Conservation (phyloP, 108 stramenopile species). For the Epipyxis sp. region DNA sequence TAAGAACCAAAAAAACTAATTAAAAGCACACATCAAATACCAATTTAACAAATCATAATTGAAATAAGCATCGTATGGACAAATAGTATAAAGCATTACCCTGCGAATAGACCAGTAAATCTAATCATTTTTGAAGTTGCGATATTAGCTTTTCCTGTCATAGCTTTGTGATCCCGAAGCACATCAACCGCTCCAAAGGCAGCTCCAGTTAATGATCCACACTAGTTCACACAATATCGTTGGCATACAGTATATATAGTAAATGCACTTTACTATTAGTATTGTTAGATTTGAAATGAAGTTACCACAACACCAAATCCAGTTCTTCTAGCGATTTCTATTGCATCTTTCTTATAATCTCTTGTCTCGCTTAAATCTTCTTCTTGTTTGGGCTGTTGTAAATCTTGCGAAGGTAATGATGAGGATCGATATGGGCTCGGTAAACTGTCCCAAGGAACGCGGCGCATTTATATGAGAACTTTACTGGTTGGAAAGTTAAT, state of each 20-base stretch:
- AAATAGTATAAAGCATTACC: neutral
- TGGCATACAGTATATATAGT: neutral
- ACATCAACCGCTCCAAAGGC: neutral
- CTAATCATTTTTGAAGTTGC: neutral
- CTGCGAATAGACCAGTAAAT: conserved; percentile 1
- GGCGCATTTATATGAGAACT: too few species aligned
- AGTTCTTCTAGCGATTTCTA: neutral
- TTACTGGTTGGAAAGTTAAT: too few species aligned
- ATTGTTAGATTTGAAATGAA: neutral
- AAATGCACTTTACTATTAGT: too few species aligned
- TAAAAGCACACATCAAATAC: neutral
- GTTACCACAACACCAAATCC: conserved; percentile 21
- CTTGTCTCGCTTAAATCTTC: too few species aligned
- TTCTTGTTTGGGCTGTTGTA: too few species aligned
- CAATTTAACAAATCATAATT: neutral
- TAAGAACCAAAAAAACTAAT: neutral
- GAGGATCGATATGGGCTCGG: too few species aligned
- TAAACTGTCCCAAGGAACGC: too few species aligned
- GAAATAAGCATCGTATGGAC: neutral
- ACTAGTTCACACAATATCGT: neutral
- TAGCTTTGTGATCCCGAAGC: neutral
- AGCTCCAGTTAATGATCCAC: neutral
- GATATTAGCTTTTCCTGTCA: neutral
- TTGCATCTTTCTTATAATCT: neutral
- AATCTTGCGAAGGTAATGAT: too few species aligned